Base-by-base conservation (phyloP, 495 filamentous ascomycete species). In the Podospora australis region DNA sequence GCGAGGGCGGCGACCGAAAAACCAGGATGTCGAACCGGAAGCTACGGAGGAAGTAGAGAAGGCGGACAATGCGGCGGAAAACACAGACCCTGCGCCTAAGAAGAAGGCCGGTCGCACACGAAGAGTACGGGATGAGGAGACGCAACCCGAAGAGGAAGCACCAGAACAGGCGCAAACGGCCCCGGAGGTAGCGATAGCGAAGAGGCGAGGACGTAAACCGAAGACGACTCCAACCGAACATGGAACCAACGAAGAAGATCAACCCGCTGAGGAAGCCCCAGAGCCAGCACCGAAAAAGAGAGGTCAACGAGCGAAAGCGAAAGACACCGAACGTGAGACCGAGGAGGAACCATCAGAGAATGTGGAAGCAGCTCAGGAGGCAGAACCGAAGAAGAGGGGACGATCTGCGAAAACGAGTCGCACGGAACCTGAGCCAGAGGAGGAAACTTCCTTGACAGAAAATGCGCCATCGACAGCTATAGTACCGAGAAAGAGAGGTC, bases 1-100 rank as follows among this genome's bases (percentile, higher is more conserved):
- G 34, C 53, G 48, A n/a, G 58, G 44, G 7, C 46, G 51, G 6
- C 53, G 42, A 20, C 29, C 53, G 3, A 65, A 50, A 39, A 49
- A 28, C 21, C 7, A 50, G n/a, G 48, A 50, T 11, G 19, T 13
- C 22, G 22, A 39, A 25, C 28, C 26, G 13, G 39, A 22, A 7
- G 24, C 13, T 4, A n/a, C n/a, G n/a, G n/a, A n/a, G n/a, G n/a
- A n/a, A n/a, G n/a, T n/a, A n/a, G n/a, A n/a, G n/a, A n/a, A n/a
- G n/a, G n/a, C n/a, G n/a, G n/a, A n/a, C n/a, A n/a, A n/a, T n/a
- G n/a, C n/a, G n/a, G n/a, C n/a, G n/a, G n/a, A n/a, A n/a, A n/a
- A n/a, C n/a, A n/a, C n/a, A n/a, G n/a, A n/a, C n/a, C n/a, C n/a
- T n/a, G n/a, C n/a, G n/a, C n/a, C n/a, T n/a, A n/a, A n/a, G n/a